Conservation (phyloP, 208 protist genomes). For the Wallacemonas rigidus region DNA sequence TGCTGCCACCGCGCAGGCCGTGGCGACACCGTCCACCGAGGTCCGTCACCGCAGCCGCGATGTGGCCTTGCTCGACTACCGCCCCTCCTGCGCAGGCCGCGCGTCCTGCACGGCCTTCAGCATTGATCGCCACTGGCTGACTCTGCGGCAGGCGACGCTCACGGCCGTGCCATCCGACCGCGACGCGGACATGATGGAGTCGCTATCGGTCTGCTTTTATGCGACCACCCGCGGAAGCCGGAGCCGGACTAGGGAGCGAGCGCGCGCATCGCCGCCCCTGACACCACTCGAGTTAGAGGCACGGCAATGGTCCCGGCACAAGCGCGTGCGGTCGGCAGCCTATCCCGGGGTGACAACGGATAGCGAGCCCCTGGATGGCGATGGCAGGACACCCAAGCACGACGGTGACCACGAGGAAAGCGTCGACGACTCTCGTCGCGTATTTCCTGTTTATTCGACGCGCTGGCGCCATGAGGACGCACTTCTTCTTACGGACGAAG, state of each 20-base stretch:
- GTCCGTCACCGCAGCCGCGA: slow-evolving; percentile 14
- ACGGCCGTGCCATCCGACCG: background rate
- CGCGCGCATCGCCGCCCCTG: too few species aligned
- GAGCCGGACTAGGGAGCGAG: too few species aligned
- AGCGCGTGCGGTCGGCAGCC: too few species aligned
- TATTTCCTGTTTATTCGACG: slow-evolving; percentile 6
- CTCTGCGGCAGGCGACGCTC: slow-evolving; percentile 9
- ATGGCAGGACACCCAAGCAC: background rate
- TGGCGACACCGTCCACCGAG: slow-evolving; percentile 12
- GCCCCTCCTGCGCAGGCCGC: too few species aligned
- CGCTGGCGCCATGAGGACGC: slow-evolving; percentile 11
- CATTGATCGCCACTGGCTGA: slow-evolving; percentile 15
- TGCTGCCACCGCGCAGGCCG: slow-evolving; percentile 1
- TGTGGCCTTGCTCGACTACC: background rate
- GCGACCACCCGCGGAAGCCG: too few species aligned
- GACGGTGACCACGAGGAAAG: background rate
- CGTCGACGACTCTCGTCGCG: too few species aligned
- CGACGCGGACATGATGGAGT: too few species aligned
- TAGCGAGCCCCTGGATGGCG: too few species aligned
- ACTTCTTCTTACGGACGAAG: slow-evolving; percentile 11
- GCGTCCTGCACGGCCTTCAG: background rate
- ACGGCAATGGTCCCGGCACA: too few species aligned
- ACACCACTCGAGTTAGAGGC: too few species aligned
- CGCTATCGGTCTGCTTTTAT: too few species aligned
- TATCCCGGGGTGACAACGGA: too few species aligned